Evolutionary conservation across 2,329 filamentous ascomycete species (phyloP).

Genomic region (Trichophyton benhamiae): DNA sequence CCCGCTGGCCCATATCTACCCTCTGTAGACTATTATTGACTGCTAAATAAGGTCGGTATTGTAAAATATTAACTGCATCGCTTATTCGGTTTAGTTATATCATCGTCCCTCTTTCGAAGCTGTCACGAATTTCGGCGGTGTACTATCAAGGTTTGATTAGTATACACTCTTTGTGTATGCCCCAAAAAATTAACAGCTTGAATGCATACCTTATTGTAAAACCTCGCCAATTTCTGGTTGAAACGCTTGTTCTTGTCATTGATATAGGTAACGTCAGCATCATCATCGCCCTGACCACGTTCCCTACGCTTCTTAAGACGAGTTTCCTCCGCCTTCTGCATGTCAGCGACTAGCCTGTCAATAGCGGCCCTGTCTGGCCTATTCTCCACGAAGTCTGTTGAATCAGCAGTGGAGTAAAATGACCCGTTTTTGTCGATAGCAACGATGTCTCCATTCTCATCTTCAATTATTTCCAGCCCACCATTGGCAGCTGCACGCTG

Average conservation of each 20-base stretch:
- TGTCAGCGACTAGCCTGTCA: constrained; percentile 72
- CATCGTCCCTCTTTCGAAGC: constrained; percentile 93
- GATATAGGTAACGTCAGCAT: constrained; percentile 92
- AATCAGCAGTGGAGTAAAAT: constrained; percentile 82
- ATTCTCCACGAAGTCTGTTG: constrained; percentile 67
- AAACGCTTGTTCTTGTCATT: constrained; percentile 99
- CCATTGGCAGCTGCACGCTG: constrained; percentile 75
- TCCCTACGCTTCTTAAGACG: constrained; percentile 77
- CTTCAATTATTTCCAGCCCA: constrained; percentile 85
- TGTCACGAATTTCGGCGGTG: constrained; percentile 90
- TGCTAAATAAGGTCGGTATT: constrained; percentile 3
- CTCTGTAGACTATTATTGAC: constrained; percentile 10
- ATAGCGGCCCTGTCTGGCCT: constrained; percentile 78
- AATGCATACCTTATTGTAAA: constrained; percentile 70
- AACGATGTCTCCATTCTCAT: constrained; percentile 85
- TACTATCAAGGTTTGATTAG: constrained; percentile 41
- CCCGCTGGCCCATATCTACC: background rate
- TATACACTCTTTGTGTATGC: background rate
- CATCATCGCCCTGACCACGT: constrained; percentile 66
- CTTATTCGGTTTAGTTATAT: constrained; percentile 45
- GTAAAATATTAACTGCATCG: constrained; percentile 8
- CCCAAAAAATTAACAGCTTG: background rate
- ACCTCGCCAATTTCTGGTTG: constrained; percentile 89
- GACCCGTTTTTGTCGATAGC: constrained; percentile 83
- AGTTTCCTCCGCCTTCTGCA: constrained; percentile 78